These are phyloP conservation scores for Clarireedia hainanense DNA, from an alignment of 2,329 filamentous ascomycete species.

Conservation along the genomic window DNA sequence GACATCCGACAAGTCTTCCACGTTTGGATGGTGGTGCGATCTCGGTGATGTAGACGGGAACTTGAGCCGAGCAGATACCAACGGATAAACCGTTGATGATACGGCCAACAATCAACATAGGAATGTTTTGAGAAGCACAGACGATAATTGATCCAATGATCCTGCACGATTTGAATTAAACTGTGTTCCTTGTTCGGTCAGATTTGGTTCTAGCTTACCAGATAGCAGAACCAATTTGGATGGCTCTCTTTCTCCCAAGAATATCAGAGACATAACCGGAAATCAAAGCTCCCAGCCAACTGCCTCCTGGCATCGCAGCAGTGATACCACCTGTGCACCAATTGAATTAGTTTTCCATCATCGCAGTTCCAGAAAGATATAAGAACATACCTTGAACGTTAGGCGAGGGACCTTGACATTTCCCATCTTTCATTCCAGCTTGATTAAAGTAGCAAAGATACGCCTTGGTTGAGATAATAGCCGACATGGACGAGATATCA, in stretches of 20 bases:
- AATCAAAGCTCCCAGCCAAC: constrained; percentile 54
- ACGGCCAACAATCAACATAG: constrained; percentile 45
- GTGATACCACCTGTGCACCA: constrained; percentile 54
- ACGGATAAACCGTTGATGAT: constrained; percentile 58
- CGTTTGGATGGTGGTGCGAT: constrained; percentile 50
- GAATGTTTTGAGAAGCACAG: constrained; percentile 46
- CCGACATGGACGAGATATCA: constrained; percentile 51
- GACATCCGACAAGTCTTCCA: constrained; percentile 60
- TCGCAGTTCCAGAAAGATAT: constrained; percentile 16
- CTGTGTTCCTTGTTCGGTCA: not conserved
- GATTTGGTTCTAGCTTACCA: constrained; percentile 29
- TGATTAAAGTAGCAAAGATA: constrained; percentile 46
- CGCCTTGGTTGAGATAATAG: constrained; percentile 43
- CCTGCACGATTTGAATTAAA: constrained; percentile 34
- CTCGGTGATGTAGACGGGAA: constrained; percentile 62
- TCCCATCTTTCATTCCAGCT: constrained; percentile 30
- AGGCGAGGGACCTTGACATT: constrained; percentile 45
- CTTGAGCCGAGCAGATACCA: constrained; percentile 54
- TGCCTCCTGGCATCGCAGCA: constrained; percentile 63
- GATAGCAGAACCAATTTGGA: constrained; percentile 39
- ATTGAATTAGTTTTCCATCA: constrained; percentile 36
- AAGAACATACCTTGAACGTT: constrained; percentile 30
- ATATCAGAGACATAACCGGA: constrained; percentile 53
- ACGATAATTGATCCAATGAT: constrained; percentile 53
- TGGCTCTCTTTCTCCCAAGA: constrained; percentile 41